phyloP scores from a whole-genome alignment of 768 basidiomycete species.

The Nidularia sp. region DNA sequence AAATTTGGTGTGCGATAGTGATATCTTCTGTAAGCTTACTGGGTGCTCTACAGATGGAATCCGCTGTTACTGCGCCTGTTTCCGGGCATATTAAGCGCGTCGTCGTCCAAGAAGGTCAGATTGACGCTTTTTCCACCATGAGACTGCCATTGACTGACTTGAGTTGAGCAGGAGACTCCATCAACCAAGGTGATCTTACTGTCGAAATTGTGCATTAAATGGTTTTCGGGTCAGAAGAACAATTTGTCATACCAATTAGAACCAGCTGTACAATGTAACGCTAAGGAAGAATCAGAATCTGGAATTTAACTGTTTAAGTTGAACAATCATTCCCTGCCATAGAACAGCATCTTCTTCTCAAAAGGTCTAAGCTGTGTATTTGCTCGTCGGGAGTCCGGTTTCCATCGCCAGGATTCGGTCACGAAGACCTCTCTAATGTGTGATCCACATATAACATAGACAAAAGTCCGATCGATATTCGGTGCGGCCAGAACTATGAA shows the following conservation, averaged over 20 bases:
- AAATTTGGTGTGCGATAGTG: conserved; percentile 4
- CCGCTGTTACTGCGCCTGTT: conserved; percentile 92
- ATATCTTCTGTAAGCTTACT: conserved; percentile 6
- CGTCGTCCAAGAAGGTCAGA: conserved; percentile 77
- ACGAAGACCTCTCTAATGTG: neutral
- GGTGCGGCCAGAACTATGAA: too few species aligned
- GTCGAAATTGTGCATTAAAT: conserved; percentile 79
- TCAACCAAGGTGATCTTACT: conserved; percentile 89
- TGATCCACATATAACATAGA: too few species aligned
- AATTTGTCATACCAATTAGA: conserved; percentile 3
- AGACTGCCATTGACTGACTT: conserved; percentile 3
- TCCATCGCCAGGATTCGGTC: neutral
- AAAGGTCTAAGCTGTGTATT: too few species aligned
- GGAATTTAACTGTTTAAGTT: too few species aligned
- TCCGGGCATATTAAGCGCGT: conserved; percentile 96
- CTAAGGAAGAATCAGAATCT: neutral
- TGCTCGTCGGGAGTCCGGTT: neutral
- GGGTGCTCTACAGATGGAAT: conserved; percentile 79
- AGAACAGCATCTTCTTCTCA: too few species aligned
- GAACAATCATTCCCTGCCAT: too few species aligned
- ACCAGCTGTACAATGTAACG: neutral
- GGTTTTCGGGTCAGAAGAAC: conserved; percentile 4
- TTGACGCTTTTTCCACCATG: neutral
- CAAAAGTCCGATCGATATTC: too few species aligned
- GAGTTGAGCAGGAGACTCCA: conserved; percentile 69